phyloP scores from a whole-genome alignment of 495 filamentous ascomycete genomes.

The Talaromyces adpressus region DNA sequence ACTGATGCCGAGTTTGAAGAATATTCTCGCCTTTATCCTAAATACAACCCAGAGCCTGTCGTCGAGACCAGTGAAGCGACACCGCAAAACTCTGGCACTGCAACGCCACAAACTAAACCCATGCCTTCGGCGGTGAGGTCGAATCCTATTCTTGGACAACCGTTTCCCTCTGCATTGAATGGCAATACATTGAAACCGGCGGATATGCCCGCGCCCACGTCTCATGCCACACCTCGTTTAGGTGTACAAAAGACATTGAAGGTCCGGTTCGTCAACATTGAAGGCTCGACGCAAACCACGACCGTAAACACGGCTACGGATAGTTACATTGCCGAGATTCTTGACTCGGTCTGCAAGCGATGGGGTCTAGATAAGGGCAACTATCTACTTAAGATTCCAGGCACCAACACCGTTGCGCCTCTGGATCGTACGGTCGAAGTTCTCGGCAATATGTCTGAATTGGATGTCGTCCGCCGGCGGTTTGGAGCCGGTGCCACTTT shows the following conservation, averaged over 20 bases:
- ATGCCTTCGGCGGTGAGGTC: conserved; percentile 37
- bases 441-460: conserved; percentile 71
- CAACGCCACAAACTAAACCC: conserved; percentile 29
- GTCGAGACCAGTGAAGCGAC: conserved; percentile 29
- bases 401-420: conserved; percentile 75
- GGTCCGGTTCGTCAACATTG: conserved; percentile 72
- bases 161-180: conserved; percentile 46
- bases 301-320: conserved; percentile 84
- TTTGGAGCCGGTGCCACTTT: conserved; percentile 75
- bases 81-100: conserved; percentile 4
- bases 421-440: conserved; percentile 86
- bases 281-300: conserved; percentile 52
- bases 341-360: conserved; percentile 84
- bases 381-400: conserved; percentile 80
- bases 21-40: conserved; percentile 68
- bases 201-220: conserved; percentile 51
- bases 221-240: conserved; percentile 56
- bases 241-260: conserved; percentile 82
- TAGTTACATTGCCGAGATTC: conserved; percentile 88
- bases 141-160: conserved; percentile 52
- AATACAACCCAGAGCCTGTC: conserved; percentile 52
- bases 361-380: conserved; percentile 84
- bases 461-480: conserved; percentile 81
- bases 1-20: conserved; percentile 68
- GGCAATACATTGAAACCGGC: conserved; percentile 51